Conservation (phyloP, 768 basidiomycete species). For the Leccinum variicolor region DNA sequence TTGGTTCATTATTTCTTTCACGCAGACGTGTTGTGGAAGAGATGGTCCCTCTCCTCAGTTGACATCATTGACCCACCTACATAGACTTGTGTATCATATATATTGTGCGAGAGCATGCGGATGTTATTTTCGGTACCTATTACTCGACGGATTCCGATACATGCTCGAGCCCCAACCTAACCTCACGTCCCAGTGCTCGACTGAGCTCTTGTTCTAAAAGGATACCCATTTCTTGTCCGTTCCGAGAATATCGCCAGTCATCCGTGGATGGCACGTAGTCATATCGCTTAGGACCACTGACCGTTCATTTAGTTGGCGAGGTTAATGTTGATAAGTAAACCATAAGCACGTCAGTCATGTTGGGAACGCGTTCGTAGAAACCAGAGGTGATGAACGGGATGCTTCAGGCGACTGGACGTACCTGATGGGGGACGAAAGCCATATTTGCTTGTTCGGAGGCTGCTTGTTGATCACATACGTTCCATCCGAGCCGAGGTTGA, state of each 20-base stretch:
- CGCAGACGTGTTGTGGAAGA: conserved; percentile 40
- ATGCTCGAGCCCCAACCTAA: conserved; percentile 30
- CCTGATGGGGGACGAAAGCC: conserved; percentile 90
- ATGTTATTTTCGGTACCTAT: conserved; percentile 2
- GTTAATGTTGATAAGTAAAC: neutral
- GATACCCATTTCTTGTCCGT: conserved; percentile 53
- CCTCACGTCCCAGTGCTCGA: conserved; percentile 33
- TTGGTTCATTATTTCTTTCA: conserved; percentile 64
- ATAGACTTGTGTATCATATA: neutral
- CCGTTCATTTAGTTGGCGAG: conserved; percentile 1
- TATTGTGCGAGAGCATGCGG: neutral
- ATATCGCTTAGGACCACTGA: conserved; percentile 89
- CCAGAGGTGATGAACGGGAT: conserved; percentile 1
- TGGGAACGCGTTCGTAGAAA: neutral
- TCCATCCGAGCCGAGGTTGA: conserved; percentile 68
- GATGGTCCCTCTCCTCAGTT: neutral
- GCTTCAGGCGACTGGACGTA: conserved; percentile 30
- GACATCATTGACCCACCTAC: neutral
- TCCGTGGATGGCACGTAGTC: conserved; percentile 59
- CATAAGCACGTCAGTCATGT: neutral
- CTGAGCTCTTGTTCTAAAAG: conserved; percentile 73
- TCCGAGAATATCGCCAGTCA: conserved; percentile 77
- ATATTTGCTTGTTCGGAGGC: conserved; percentile 96
- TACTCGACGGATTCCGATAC: conserved; percentile 23
- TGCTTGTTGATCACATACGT: conserved; percentile 98